Percentiles rank a stretch among this genome's conserved stretches.
These are phyloP conservation scores for Cyclotella choctawhatcheeana DNA, from an alignment of 108 stramenopile species.

Conservation along the genomic window DNA sequence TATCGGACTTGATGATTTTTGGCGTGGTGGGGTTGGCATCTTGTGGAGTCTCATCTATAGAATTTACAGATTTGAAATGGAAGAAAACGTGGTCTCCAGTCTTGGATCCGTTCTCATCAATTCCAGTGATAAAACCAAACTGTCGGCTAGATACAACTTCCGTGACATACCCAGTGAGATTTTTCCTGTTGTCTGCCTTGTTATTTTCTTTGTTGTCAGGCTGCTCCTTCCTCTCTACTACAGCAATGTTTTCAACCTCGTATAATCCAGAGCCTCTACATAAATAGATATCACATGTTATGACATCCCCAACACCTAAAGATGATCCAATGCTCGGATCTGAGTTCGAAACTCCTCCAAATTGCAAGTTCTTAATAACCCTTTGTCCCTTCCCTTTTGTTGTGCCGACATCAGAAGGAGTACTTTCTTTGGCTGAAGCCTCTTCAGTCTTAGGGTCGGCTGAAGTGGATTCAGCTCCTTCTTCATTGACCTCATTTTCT, in stretches of 20 bases:
- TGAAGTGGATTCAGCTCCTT: background rate
- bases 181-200: conserved; percentile 12
- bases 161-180: conserved; percentile 68
- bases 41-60: conserved; percentile 12
- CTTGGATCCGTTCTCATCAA: conserved; percentile 67
- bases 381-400: conserved; percentile 30
- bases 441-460: background rate
- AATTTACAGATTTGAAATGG: conserved; percentile 41
- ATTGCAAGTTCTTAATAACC: conserved; percentile 51
- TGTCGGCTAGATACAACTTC: conserved; percentile 68
- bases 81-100: conserved; percentile 73
- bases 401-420: conserved; percentile 1
- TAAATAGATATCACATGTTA: conserved; percentile 63
- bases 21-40: conserved; percentile 33
- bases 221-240: conserved; percentile 54
- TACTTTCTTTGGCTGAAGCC: background rate
- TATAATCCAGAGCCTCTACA: conserved; percentile 59
- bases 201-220: conserved; percentile 6
- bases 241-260: conserved; percentile 54
- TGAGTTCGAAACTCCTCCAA: conserved; percentile 57
- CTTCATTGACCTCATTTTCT: background rate
- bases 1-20: conserved; percentile 10
- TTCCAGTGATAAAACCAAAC: conserved; percentile 80
- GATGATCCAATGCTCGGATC: conserved; percentile 57
- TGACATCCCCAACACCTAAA: conserved; percentile 59